Conservation (phyloP, 202 grass and related monocot genomes). For the Dendrocalamus latiflorus region DNA sequence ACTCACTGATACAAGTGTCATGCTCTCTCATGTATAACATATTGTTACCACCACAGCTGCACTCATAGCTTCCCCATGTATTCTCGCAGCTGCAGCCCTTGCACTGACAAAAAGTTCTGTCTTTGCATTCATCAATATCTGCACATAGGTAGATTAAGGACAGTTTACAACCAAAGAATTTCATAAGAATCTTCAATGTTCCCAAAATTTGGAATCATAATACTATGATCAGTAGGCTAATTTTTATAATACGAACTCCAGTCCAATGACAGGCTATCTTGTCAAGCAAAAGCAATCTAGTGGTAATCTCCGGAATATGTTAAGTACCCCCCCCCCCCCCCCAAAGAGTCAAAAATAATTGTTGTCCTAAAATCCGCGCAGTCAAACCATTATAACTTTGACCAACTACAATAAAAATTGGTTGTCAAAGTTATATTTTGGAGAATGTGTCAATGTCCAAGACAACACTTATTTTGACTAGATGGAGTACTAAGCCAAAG, state of each 20-base stretch:
- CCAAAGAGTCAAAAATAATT: background rate
- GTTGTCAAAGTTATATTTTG: background rate
- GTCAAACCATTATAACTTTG: background rate
- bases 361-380: background rate
- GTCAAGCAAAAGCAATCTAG: background rate
- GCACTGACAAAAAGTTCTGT: conserved; percentile 65
- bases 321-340: too few species aligned
- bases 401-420: background rate
- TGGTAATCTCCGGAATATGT: background rate
- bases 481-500: background rate
- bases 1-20: conserved; percentile 91
- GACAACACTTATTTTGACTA: background rate
- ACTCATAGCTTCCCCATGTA: conserved; percentile 81
- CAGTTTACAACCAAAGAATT: conserved; percentile 22
- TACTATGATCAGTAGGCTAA: background rate
- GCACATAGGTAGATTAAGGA: conserved; percentile 23
- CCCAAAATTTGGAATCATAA: background rate
- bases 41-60: conserved; percentile 60
- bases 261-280: background rate
- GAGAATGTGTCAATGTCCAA: background rate
- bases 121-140: conserved; percentile 90
- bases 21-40: conserved; percentile 89
- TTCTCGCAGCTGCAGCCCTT: conserved; percentile 72
- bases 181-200: background rate
- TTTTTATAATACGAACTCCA: background rate